phyloP scores from a whole-genome alignment of 2,329 filamentous ascomycete species.

The Septoria linicola region DNA sequence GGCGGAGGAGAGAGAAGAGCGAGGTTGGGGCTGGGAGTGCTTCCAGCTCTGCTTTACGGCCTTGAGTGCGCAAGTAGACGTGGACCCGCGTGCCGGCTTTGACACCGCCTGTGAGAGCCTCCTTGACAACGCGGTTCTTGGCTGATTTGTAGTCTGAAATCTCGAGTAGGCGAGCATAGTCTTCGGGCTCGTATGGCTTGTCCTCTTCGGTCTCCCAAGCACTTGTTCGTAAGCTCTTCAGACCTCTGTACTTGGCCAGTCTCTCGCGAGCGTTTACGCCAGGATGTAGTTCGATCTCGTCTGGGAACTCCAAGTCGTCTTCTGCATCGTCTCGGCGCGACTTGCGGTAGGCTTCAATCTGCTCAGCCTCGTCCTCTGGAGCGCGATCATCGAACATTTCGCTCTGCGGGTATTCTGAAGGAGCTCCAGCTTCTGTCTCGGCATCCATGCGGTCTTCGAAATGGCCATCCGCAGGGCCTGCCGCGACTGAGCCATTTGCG shows the following conservation, averaged over 20 bases:
- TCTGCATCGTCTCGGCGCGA: constrained; percentile 72
- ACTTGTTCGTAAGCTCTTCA: constrained; percentile 88
- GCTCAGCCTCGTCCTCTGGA: constrained; percentile 78
- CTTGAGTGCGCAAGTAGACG: constrained; percentile 63
- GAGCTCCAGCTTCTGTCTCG: constrained; percentile 61
- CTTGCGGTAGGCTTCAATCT: constrained; percentile 77
- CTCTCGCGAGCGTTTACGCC: constrained; percentile 82
- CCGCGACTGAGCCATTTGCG: constrained; percentile 52
- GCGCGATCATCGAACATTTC: constrained; percentile 82
- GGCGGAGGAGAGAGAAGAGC: constrained; percentile 82
- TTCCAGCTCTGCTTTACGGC: constrained; percentile 52
- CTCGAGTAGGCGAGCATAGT: constrained; percentile 82
- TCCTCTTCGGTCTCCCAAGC: constrained; percentile 89
- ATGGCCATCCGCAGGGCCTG: constrained; percentile 75
- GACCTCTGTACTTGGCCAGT: constrained; percentile 78
- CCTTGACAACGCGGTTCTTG: constrained; percentile 71
- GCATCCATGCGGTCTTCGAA: constrained; percentile 51
- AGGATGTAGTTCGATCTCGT: constrained; percentile 92
- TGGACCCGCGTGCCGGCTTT: constrained; percentile 78
- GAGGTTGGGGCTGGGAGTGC: constrained; percentile 62
- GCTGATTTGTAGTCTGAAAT: constrained; percentile 87
- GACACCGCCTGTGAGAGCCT: constrained; percentile 86
- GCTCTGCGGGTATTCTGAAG: constrained; percentile 88
- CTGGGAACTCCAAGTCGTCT: constrained; percentile 92
- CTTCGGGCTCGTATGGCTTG: constrained; percentile 78